phyloP scores from a whole-genome alignment of 208 protist genomes.

The Acanthamoeba rhysodes region DNA sequence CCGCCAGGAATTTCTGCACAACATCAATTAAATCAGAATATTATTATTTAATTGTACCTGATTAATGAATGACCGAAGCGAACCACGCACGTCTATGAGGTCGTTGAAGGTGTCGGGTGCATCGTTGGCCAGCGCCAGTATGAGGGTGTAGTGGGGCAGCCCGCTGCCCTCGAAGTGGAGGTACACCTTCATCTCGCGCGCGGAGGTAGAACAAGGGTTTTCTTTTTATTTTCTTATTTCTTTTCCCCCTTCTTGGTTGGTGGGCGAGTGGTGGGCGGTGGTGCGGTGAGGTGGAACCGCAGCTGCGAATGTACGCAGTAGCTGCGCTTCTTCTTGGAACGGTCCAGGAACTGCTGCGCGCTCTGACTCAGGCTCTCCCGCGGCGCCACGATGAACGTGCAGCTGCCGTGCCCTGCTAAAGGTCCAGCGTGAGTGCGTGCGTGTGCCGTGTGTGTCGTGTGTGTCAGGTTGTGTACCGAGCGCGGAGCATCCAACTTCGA shows the following conservation, averaged over 20 bases:
- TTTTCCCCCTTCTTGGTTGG: too few species aligned
- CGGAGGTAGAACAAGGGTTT: too few species aligned
- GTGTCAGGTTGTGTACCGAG: neutral
- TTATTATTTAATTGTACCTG: neutral
- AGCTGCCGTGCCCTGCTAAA: neutral
- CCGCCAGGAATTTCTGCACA: neutral
- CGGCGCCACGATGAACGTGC: slow-evolving; percentile 47
- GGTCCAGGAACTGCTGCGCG: neutral
- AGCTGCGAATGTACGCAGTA: neutral
- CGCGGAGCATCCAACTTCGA: slow-evolving; percentile 8
- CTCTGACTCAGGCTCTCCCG: neutral
- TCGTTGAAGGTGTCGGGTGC: neutral
- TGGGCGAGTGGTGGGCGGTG: too few species aligned
- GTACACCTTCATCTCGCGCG: slow-evolving; percentile 29
- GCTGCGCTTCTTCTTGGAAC: neutral
- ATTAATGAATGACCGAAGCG: neutral
- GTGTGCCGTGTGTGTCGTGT: neutral
- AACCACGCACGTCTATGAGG: neutral
- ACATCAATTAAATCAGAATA: neutral
- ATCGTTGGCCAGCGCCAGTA: neutral
- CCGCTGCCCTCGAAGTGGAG: neutral
- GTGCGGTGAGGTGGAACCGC: neutral
- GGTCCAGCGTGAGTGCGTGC: too few species aligned
- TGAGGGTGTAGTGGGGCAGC: neutral
- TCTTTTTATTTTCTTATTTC: too few species aligned